Evolutionary conservation across 2,329 filamentous ascomycete genomes (phyloP).

Genomic region (Colletotrichum coccodes): DNA sequence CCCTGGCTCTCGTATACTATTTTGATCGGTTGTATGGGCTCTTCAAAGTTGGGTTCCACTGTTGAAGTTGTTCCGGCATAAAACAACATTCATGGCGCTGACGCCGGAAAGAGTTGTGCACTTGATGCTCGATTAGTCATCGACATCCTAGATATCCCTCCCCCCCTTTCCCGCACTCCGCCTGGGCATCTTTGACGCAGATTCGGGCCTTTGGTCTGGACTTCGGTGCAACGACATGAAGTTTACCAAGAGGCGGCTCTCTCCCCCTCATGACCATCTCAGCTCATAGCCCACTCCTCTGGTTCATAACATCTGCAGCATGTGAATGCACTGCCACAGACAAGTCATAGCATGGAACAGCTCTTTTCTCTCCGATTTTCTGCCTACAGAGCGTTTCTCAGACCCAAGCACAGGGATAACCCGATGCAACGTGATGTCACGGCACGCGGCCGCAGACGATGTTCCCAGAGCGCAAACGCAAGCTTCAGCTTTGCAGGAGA

Average conservation of each 20-base stretch:
- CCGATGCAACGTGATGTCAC: slow-evolving; percentile 16
- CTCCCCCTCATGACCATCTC: not conserved
- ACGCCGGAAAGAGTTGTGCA: not conserved
- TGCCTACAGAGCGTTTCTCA: not conserved
- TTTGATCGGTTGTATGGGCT: too few relatives aligned
- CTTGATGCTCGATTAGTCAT: not conserved
- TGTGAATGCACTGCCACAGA: slow-evolving; percentile 3
- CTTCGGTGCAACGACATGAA: slow-evolving; percentile 5
- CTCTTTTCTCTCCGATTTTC: not conserved
- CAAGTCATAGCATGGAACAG: slow-evolving; percentile 16
- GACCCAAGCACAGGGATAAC: not conserved
- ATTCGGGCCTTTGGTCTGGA: not conserved
- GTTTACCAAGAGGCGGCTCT: not conserved
- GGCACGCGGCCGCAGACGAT: not conserved
- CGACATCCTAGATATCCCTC: not conserved
- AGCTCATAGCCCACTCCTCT: not conserved
- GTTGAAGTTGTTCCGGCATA: too few relatives aligned
- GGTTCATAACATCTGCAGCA: not conserved
- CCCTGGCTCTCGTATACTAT: too few relatives aligned
- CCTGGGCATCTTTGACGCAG: not conserved
- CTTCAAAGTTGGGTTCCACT: too few relatives aligned
- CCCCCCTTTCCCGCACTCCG: not conserved
- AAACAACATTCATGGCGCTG: too few relatives aligned
- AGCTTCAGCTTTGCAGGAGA: not conserved
- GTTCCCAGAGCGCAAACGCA: slow-evolving; percentile 4